Evolutionary conservation across 176 grass and related monocot species (phyloP).

Genomic region (Avena eriantha): DNA sequence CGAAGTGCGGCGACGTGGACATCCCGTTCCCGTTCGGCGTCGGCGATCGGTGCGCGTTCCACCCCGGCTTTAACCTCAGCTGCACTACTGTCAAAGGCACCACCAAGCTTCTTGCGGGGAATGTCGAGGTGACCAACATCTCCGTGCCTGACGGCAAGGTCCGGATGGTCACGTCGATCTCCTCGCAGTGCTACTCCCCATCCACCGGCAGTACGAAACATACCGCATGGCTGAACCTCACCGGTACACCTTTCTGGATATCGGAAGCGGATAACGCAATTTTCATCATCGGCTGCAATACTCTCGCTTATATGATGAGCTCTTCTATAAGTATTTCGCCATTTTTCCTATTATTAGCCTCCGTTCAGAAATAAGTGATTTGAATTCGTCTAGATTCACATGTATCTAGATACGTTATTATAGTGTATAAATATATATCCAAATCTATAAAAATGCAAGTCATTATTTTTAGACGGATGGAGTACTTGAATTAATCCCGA

Average conservation of each 20-base stretch:
- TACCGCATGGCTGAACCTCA: too few species aligned
- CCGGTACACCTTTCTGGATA: background rate
- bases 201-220: too few species aligned
- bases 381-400: too few species aligned
- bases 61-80: background rate
- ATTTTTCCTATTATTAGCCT: too few species aligned
- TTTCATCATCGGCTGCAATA: constrained; percentile 14
- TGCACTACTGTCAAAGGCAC: background rate
- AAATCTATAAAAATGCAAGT: too few species aligned
- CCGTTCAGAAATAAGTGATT: too few species aligned
- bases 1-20: background rate
- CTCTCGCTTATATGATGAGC: background rate
- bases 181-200: background rate
- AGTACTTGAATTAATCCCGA: too few species aligned
- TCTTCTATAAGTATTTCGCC: constrained; percentile 6
- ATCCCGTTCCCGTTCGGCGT: background rate
- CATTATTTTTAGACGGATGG: too few species aligned
- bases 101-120: background rate
- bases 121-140: background rate
- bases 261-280: constrained; percentile 21
- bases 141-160: background rate
- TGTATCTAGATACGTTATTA: too few species aligned
- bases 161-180: too few species aligned
- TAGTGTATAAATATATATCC: too few species aligned
- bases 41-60: background rate